Conservation (phyloP, 1,284 basidiomycete genomes). For the Ganoderma sp. region DNA sequence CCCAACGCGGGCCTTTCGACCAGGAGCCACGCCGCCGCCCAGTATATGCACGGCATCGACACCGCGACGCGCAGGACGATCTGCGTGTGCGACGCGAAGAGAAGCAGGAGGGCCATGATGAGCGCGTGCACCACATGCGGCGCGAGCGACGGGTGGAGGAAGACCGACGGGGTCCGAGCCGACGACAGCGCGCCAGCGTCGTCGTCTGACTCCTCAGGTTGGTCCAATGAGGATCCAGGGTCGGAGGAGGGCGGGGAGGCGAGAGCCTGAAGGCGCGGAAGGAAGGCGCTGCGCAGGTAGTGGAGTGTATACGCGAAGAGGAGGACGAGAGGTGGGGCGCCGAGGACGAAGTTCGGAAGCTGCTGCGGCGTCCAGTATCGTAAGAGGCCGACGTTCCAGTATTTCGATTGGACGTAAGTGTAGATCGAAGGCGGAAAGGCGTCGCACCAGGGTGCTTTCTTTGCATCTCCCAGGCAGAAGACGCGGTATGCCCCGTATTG, state of each 20-base stretch:
- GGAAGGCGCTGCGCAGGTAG: conserved; percentile 41
- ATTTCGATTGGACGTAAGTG: conserved; percentile 80
- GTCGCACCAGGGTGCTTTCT: conserved; percentile 66
- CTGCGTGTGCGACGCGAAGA: conserved; percentile 88
- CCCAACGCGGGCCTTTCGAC: conserved; percentile 54
- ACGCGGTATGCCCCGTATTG: conserved; percentile 66
- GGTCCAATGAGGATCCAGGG: conserved; percentile 2
- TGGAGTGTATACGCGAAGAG: conserved; percentile 52
- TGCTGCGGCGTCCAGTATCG: conserved; percentile 87
- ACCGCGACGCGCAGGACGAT: conserved; percentile 85
- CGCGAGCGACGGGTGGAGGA: conserved; percentile 45
- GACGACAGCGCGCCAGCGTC: not conserved
- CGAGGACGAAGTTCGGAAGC: conserved; percentile 87
- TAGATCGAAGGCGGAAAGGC: conserved; percentile 73
- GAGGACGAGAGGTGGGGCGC: conserved; percentile 70
- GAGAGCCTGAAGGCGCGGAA: conserved; percentile 30
- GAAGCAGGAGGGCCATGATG: conserved; percentile 63
- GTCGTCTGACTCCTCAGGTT: not conserved
- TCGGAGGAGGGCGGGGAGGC: conserved; percentile 20
- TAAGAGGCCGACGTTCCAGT: conserved; percentile 90
- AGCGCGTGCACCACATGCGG: conserved; percentile 79
- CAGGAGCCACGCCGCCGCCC: conserved; percentile 77
- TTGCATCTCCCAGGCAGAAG: conserved; percentile 9
- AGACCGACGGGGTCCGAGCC: conserved; percentile 32
- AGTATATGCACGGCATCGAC: conserved; percentile 84